phyloP scores from a whole-genome alignment of 2,329 filamentous ascomycete genomes.

The Exutisphaerella laricina region DNA sequence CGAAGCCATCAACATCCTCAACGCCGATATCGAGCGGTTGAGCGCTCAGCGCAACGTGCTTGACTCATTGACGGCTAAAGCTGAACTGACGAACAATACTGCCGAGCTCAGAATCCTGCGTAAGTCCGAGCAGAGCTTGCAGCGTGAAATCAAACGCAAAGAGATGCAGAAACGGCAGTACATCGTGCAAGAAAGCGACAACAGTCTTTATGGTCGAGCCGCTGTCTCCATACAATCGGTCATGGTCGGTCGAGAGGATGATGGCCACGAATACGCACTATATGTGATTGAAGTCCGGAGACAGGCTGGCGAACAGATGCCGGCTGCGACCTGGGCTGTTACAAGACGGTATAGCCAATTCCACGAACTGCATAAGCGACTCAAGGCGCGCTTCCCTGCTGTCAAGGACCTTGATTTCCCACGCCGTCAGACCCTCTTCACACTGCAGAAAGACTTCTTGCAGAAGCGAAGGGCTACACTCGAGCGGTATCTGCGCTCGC shows the following conservation, averaged over 20 bases:
- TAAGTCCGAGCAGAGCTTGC: slow-evolving; percentile 89
- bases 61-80: slow-evolving; percentile 85
- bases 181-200: slow-evolving; percentile 94
- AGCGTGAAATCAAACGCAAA: slow-evolving; percentile 86
- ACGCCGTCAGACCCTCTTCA: slow-evolving; percentile 86
- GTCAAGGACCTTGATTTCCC: slow-evolving; percentile 90
- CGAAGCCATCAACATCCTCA: slow-evolving; percentile 85
- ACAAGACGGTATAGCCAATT: slow-evolving; percentile 96
- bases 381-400: slow-evolving; percentile 78
- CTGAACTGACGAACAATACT: slow-evolving; percentile 93
- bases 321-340: slow-evolving; percentile 88
- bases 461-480: slow-evolving; percentile 79
- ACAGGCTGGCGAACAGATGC: slow-evolving; percentile 90
- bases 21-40: slow-evolving; percentile 83
- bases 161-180: slow-evolving; percentile 96
- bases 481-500: slow-evolving; percentile 67
- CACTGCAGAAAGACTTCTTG: slow-evolving; percentile 91
- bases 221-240: slow-evolving; percentile 86
- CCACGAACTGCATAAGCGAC: slow-evolving; percentile 84
- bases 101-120: slow-evolving; percentile 85
- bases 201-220: slow-evolving; percentile 88
- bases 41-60: slow-evolving; percentile 83
- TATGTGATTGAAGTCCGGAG: slow-evolving; percentile 90
- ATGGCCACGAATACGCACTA: slow-evolving; percentile 87
- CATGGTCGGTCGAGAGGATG: slow-evolving; percentile 80